phyloP scores from a whole-genome alignment of 768 basidiomycete species.

The Tephrocybe sp. region DNA sequence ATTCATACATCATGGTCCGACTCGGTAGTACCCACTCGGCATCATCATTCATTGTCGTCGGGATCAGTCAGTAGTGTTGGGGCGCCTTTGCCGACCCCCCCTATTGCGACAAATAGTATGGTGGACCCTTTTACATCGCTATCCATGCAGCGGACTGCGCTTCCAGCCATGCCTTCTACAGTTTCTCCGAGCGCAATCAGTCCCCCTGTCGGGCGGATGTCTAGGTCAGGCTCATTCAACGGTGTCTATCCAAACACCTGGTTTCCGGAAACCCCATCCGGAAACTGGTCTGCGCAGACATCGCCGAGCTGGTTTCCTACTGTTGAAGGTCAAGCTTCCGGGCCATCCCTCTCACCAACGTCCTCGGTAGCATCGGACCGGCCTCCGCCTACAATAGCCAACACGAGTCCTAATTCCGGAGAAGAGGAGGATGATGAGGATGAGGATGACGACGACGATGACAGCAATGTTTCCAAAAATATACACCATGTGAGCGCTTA shows the following conservation, averaged over 20 bases:
- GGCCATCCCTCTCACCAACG: slow-evolving; percentile 21
- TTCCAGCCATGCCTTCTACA: slow-evolving; percentile 10
- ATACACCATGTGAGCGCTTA: slow-evolving; percentile 13
- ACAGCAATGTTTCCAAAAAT: slow-evolving; percentile 23
- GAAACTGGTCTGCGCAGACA: slow-evolving; percentile 19
- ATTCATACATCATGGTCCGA: slow-evolving; percentile 39
- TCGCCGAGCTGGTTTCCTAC: slow-evolving; percentile 17
- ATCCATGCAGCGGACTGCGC: slow-evolving; percentile 21
- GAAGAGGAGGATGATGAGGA: slow-evolving; percentile 49
- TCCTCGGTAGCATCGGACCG: slow-evolving; percentile 26
- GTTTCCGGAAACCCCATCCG: slow-evolving; percentile 28
- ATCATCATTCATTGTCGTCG: slow-evolving; percentile 41
- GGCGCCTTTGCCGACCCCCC: slow-evolving; percentile 12
- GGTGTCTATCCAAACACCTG: slow-evolving; percentile 38
- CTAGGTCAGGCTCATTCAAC: slow-evolving; percentile 55
- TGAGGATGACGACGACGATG: slow-evolving; percentile 40
- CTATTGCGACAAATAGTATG: slow-evolving; percentile 12
- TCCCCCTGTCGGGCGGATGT: slow-evolving; percentile 49
- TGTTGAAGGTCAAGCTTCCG: slow-evolving; percentile 15
- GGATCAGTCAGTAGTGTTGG: slow-evolving; percentile 29
- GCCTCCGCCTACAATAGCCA: slow-evolving; percentile 20
- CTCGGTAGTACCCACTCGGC: slow-evolving; percentile 31
- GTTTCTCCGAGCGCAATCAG: slow-evolving; percentile 22
- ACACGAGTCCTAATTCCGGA: slow-evolving; percentile 38
- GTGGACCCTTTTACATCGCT: slow-evolving; percentile 17